Base-by-base conservation (phyloP, 148 eudicot genomes). In the Rhododendron vialii region DNA sequence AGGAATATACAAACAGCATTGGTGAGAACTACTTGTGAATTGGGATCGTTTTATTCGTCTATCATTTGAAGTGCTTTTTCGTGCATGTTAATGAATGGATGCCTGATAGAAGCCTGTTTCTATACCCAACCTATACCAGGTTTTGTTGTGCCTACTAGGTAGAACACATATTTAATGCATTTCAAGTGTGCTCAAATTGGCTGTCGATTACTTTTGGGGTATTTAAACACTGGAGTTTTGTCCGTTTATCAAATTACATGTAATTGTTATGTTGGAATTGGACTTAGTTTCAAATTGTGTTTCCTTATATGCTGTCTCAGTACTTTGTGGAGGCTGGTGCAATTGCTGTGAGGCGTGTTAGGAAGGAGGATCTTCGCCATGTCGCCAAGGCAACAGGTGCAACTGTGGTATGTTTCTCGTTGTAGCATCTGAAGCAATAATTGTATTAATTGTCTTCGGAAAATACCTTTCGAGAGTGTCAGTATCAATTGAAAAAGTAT, bases 321-420 rank as follows among this genome's bases (percentile, higher is more conserved):
- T 97, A 95, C 86, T 97, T 97, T 87, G 99, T 97, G 80, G 99
- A 95, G 89, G 95, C 98, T 87, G 98, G 99, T 81, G 99, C 99
- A 33, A 95, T 95, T 88, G 98, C 99, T 82, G 96, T 97, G 24
- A 93, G 99, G 53, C 98, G 96, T 87, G 99, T 97, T 59, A 91
- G 92, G 69, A 97, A 97, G 88, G 98, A 97, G 83, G 98, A 97
- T 89, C 88, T 95, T 81, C 96, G 99, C 48, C 98, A 95, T 91
- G 98, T 97, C 86, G 99, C 98, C 90, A 97, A 95, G 89, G 98
- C 99, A 38, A 97, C 99, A 20, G 99, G 98, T 89, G 99, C 96
- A 81, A 94, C 98, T 57, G 79, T 91, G 96, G 99, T 96, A 95
- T 83, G 92, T 87, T 82, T 74, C 81, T 53, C 74, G 41, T n/a